Evolutionary conservation across 148 eudicot genomes (phyloP), one percentile per base, ranked within the genome.

Genomic region (Fagopyrum esculentum): DNA sequence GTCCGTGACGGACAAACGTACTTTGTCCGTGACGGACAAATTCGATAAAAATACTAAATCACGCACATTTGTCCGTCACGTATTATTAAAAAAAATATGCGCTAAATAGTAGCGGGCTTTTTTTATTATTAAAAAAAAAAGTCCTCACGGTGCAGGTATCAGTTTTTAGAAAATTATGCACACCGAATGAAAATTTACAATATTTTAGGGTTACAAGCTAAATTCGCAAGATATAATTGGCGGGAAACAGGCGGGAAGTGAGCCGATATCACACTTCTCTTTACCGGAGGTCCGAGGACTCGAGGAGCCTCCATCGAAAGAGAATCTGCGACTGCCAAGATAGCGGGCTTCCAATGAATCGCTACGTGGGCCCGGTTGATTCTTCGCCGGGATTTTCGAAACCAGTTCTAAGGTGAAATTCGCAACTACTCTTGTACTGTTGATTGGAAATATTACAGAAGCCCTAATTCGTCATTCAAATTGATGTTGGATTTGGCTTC

Each of bases 221-320:
- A 35, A 35, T 35, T 35, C 40, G 40, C 40, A 35, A 35, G 40
- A 35, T 35, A 22, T 35, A 35, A 66, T 40, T 66, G 47, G 71
- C 71, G 71, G 46, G 9, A 35, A 66, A 66, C 40, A 66, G 71
- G 19, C 71, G 71, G 70, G 70, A 66, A 66, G 11, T 40, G 68
- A 61, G 47, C 47, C 46, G 71, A 66, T 1, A 0, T 10, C 44
- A 61, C 68, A 26, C 68, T 29, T 9, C 10, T 7, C 12, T 29
- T 61, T 29, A 16, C 8, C 5, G 40, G 40, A 35, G 40, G 40
- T 35, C 40, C 40, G 40, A 35, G 40, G 40, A 35, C 40, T 35
- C 0, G 44, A 9, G 43, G 44, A 59, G 66, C 63, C 63, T 57
- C 63, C 30, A 6, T 22, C 22, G 63, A 57, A 6, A 35, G 69